Conservation (phyloP, 805 yeast species). For the Saccharomyces kudriavzevii region DNA sequence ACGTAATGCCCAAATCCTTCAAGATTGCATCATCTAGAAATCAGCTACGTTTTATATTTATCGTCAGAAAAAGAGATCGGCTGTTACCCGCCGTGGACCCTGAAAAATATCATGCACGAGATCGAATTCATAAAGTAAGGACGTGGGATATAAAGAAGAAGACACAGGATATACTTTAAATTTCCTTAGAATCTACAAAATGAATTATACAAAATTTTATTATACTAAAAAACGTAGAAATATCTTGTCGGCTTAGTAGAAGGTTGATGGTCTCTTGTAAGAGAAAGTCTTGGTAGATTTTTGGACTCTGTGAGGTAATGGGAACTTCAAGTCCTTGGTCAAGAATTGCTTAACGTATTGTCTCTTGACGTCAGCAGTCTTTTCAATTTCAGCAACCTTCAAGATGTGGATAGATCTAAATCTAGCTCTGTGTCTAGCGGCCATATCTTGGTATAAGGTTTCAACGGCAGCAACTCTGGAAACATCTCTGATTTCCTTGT, state of each 20-base stretch:
- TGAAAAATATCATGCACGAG: neutral
- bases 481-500: slow-evolving; percentile 99
- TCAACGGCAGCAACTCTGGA: slow-evolving; percentile 98
- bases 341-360: slow-evolving; percentile 97
- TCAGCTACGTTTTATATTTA: neutral
- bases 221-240: slow-evolving; percentile 7
- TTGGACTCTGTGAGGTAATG: slow-evolving; percentile 98
- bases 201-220: slow-evolving; percentile 20
- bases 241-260: slow-evolving; percentile 56
- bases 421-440: slow-evolving; percentile 99
- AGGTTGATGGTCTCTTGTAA: slow-evolving; percentile 93
- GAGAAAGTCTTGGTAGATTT: slow-evolving; percentile 83
- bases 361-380: slow-evolving; percentile 97
- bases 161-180: neutral
- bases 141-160: too few species aligned
- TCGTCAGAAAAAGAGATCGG: neutral
- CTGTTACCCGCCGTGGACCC: neutral
- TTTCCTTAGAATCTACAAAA: slow-evolving; percentile 20
- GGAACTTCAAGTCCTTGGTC: slow-evolving; percentile 94
- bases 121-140: neutral
- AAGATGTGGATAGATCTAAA: slow-evolving; percentile 98
- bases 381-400: slow-evolving; percentile 98
- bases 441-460: slow-evolving; percentile 98
- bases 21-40: neutral
- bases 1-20: neutral